These are phyloP conservation scores for Floccularia luteovirens DNA, from an alignment of 768 basidiomycete species.

Conservation along the genomic window DNA sequence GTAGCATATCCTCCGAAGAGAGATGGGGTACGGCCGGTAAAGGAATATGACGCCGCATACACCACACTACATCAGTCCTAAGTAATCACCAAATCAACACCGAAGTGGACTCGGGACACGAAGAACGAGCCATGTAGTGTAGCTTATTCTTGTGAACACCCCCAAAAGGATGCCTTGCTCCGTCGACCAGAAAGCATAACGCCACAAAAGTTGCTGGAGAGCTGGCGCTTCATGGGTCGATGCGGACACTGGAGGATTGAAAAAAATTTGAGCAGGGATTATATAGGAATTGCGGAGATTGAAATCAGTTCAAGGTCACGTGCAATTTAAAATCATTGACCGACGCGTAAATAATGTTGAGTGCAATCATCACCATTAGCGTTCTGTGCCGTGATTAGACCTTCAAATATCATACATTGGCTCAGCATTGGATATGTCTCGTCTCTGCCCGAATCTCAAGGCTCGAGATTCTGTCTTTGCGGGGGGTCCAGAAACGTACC, in stretches of 20 bases:
- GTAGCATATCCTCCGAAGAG: slow-evolving; percentile 37
- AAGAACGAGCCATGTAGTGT: slow-evolving; percentile 13
- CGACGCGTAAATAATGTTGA: neutral
- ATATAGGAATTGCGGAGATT: slow-evolving; percentile 22
- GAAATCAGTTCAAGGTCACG: slow-evolving; percentile 1
- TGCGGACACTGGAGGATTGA: slow-evolving; percentile 50
- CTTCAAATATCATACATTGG: too few relatives aligned
- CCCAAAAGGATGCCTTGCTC: slow-evolving; percentile 55
- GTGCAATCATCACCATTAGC: neutral
- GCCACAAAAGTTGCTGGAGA: slow-evolving; percentile 42
- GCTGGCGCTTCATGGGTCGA: slow-evolving; percentile 66
- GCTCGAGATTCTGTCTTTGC: slow-evolving; percentile 66
- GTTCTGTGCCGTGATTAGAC: neutral
- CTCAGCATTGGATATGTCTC: slow-evolving; percentile 28
- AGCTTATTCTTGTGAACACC: slow-evolving; percentile 24
- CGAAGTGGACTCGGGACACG: slow-evolving; percentile 39
- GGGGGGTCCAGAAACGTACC: slow-evolving; percentile 57
- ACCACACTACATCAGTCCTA: slow-evolving; percentile 33
- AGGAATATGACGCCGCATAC: slow-evolving; percentile 74
- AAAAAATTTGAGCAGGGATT: slow-evolving; percentile 12
- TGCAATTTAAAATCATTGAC: slow-evolving; percentile 6
- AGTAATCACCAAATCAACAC: slow-evolving; percentile 50
- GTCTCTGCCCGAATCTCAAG: slow-evolving; percentile 43
- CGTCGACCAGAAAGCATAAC: slow-evolving; percentile 66
- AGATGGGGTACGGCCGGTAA: slow-evolving; percentile 55